These are phyloP conservation scores for Pugionium dolabratum DNA, from an alignment of 345 rosid genomes.

Conservation along the genomic window DNA sequence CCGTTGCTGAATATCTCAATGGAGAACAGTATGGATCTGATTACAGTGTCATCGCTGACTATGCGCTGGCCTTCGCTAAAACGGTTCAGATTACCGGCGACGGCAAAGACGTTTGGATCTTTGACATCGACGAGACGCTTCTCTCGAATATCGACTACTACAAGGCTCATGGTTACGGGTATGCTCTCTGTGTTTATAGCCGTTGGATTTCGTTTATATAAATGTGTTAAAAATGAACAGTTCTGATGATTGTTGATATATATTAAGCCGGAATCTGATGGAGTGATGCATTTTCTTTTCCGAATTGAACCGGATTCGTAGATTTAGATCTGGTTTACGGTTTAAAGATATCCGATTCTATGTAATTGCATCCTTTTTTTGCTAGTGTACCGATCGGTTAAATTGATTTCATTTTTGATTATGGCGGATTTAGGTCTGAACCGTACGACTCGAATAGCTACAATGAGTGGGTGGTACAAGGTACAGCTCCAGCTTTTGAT, in stretches of 20 bases:
- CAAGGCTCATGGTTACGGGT: conserved; percentile 71
- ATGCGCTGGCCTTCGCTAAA: conserved; percentile 50
- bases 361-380: not conserved
- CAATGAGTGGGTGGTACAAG: conserved; percentile 61
- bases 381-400: not conserved
- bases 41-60: conserved; percentile 44
- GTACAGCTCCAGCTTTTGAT: conserved; percentile 65
- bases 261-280: conserved; percentile 11
- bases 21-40: conserved; percentile 63
- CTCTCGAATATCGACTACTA: conserved; percentile 76
- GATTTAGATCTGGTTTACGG: not conserved
- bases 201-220: conserved; percentile 26
- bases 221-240: not conserved
- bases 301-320: not conserved
- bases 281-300: not conserved
- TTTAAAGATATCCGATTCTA: not conserved
- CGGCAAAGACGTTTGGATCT: conserved; percentile 86
- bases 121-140: conserved; percentile 88
- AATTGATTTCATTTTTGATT: not conserved
- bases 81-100: conserved; percentile 46
- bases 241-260: conserved; percentile 6
- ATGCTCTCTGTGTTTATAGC: conserved; percentile 27
- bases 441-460: conserved; percentile 46
- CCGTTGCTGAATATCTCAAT: conserved; percentile 54
- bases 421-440: conserved; percentile 47